Percentiles rank a stretch among this genome's conserved stretches.
Conservation (phyloP, 1,284 basidiomycete genomes). For the Ceratobasidium sp. region DNA sequence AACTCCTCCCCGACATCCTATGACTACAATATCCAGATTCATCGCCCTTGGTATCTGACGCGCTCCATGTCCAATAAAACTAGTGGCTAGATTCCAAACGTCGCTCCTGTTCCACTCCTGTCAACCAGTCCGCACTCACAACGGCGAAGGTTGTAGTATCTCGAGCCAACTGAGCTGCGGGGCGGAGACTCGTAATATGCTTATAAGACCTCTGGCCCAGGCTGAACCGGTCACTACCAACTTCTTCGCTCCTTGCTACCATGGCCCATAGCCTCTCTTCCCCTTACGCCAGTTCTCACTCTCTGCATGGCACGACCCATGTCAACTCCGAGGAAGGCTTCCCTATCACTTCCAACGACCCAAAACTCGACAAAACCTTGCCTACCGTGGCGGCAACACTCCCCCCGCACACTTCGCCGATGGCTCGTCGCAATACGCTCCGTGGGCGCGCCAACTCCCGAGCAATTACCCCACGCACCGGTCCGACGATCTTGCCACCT, state of each 20-base stretch:
- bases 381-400: neutral
- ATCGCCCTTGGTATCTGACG: neutral
- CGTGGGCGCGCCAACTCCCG: slow-evolving; percentile 14
- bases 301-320: slow-evolving; percentile 6
- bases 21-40: too few species aligned
- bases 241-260: neutral
- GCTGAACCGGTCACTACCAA: neutral
- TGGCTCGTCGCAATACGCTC: slow-evolving; percentile 20
- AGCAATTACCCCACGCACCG: slow-evolving; percentile 10
- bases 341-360: neutral
- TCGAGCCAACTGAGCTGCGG: neutral
- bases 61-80: neutral
- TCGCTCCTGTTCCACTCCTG: slow-evolving; percentile 1
- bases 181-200: neutral
- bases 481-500: neutral
- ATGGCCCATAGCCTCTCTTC: neutral
- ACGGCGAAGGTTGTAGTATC: neutral
- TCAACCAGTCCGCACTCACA: neutral
- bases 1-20: neutral
- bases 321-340: slow-evolving; percentile 10
- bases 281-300: slow-evolving; percentile 5
- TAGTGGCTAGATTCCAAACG: neutral
- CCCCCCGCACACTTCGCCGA: slow-evolving; percentile 4
- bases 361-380: neutral
- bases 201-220: neutral